Evolutionary conservation across 352 stramenopile genomes (phyloP).

Genomic region (Phytophthora citricola): DNA sequence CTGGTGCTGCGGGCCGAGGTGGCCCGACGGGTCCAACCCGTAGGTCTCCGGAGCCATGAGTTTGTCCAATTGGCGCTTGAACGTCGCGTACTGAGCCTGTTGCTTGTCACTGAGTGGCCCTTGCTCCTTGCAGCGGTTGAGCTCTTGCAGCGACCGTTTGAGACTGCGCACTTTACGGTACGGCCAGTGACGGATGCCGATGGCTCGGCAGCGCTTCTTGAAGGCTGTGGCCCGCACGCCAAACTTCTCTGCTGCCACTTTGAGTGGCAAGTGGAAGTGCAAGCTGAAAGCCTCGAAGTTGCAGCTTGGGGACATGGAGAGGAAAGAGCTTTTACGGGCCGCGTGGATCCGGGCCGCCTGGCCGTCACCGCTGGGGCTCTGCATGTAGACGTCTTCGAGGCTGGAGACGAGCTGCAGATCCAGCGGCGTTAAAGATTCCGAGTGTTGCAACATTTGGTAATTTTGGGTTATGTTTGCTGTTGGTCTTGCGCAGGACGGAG

Average conservation of each 20-base stretch:
- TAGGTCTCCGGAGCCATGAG: constrained; percentile 75
- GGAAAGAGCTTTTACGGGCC: constrained; percentile 54
- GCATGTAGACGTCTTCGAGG: constrained; percentile 48
- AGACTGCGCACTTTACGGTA: constrained; percentile 78
- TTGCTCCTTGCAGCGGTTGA: constrained; percentile 63
- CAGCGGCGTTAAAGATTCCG: constrained; percentile 27
- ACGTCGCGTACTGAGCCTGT: constrained; percentile 59
- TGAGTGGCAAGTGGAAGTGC: constrained; percentile 75
- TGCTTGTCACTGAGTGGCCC: constrained; percentile 70
- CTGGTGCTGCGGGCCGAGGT: constrained; percentile 40
- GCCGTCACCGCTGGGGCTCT: constrained; percentile 31
- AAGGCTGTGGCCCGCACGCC: constrained; percentile 75
- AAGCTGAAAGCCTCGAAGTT: constrained; percentile 78
- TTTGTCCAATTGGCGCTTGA: constrained; percentile 71
- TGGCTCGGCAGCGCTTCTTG: constrained; percentile 78
- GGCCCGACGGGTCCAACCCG: constrained; percentile 67
- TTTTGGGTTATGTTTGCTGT: neutral
- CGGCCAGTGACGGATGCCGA: constrained; percentile 77
- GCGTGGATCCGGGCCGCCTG: constrained; percentile 39
- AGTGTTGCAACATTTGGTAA: constrained; percentile 30
- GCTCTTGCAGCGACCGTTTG: constrained; percentile 72
- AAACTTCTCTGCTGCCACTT: constrained; percentile 77
- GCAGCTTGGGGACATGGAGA: constrained; percentile 60
- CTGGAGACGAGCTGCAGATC: constrained; percentile 42
- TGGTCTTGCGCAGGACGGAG: constrained; percentile 23